phyloP scores from a whole-genome alignment of 768 basidiomycete genomes.

The Rhizopogon vesiculosus region DNA sequence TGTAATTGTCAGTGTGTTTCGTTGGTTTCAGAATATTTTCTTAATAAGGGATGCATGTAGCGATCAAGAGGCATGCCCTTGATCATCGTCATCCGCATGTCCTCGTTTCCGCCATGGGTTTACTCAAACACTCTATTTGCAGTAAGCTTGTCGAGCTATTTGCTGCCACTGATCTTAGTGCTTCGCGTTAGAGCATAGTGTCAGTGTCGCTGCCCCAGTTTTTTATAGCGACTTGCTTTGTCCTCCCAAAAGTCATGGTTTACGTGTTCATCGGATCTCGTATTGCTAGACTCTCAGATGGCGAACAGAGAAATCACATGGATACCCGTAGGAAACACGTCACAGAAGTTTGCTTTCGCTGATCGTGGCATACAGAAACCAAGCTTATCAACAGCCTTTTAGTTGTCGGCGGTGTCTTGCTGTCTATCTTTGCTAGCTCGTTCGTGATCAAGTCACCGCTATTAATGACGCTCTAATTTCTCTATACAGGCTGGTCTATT shows the following conservation, averaged over 20 bases:
- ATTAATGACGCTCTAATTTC: conserved; percentile 8
- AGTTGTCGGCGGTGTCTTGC: conserved; percentile 52
- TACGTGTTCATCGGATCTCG: conserved; percentile 77
- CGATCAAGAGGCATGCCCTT: conserved; percentile 73
- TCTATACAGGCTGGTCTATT: conserved; percentile 58
- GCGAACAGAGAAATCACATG: conserved; percentile 69
- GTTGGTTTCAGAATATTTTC: background rate
- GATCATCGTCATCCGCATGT: conserved; percentile 76
- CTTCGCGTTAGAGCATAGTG: conserved; percentile 55
- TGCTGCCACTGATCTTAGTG: conserved; percentile 5
- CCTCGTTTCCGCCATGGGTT: conserved; percentile 84
- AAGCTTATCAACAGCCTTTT: conserved; percentile 61
- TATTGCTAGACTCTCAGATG: conserved; percentile 71
- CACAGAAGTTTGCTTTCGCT: conserved; percentile 1
- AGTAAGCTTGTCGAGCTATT: conserved; percentile 35
- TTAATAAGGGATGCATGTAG: conserved; percentile 28
- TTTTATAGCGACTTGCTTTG: conserved; percentile 62
- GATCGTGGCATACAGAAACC: conserved; percentile 37
- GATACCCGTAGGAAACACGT: conserved; percentile 52
- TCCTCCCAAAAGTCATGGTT: conserved; percentile 67
- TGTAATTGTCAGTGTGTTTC: conserved; percentile 51
- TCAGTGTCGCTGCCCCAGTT: conserved; percentile 76
- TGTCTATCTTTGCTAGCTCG: conserved; percentile 64
- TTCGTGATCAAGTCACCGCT: conserved; percentile 31
- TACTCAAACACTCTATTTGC: conserved; percentile 82